phyloP scores from a whole-genome alignment of 345 rosid genomes.

The Eucalyptus paniculata region DNA sequence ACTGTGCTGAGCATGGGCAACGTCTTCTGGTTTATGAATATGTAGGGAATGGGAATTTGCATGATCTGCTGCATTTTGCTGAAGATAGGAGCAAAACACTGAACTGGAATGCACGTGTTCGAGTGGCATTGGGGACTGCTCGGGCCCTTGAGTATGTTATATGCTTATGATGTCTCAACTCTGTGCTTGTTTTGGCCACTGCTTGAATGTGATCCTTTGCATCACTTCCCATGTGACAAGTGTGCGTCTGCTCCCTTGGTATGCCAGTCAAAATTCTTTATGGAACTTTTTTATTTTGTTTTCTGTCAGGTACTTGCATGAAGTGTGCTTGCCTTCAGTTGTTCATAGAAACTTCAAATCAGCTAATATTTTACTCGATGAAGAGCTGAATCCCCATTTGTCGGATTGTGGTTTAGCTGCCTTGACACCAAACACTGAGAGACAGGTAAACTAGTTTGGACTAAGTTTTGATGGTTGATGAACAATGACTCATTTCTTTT shows the following conservation, averaged over 20 bases:
- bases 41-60: slow-evolving; percentile 64
- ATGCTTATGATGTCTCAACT: neutral
- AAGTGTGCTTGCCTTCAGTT: slow-evolving; percentile 93
- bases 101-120: slow-evolving; percentile 94
- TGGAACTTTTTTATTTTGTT: neutral
- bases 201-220: neutral
- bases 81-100: slow-evolving; percentile 61
- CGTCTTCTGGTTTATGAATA: slow-evolving; percentile 90
- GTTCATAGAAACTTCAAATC: slow-evolving; percentile 99
- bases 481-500: neutral
- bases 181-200: neutral
- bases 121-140: slow-evolving; percentile 96
- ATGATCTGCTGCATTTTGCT: slow-evolving; percentile 73
- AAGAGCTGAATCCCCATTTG: slow-evolving; percentile 90
- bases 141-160: slow-evolving; percentile 92
- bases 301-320: slow-evolving; percentile 80
- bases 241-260: neutral
- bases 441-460: slow-evolving; percentile 41
- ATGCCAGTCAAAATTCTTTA: neutral
- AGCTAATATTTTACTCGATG: slow-evolving; percentile 90
- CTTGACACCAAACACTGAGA: slow-evolving; percentile 80
- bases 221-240: neutral
- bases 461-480: neutral
- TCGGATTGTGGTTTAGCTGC: slow-evolving; percentile 98
- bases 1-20: slow-evolving; percentile 93